Evolutionary conservation across 768 basidiomycete genomes (phyloP), one percentile per base, ranked within the genome.

Genomic region (Pulveroboletus sp.): DNA sequence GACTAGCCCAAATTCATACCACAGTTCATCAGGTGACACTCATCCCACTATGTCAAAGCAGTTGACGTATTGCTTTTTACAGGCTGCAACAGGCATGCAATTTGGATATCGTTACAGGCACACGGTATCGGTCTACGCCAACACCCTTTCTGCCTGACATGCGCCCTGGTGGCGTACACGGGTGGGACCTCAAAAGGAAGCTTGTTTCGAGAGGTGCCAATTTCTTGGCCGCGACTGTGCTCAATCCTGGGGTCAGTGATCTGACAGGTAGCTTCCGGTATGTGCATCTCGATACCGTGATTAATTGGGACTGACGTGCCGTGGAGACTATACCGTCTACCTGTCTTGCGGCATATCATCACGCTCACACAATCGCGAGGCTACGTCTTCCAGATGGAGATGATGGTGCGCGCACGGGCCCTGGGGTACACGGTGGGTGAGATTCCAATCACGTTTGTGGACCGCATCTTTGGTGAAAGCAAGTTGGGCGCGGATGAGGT

Each of bases 371-470:
- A 85, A 53, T 92, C 91, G 3, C 88, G 89, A 56, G 93, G 93
- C 8, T 95, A 94, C 59, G 93, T 95, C 28, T 94, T 95, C 74
- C 93, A 95, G 75, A 95, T 95, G 93, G 93, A 95, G 66, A 95
- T 94, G 86, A 94, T 94, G 80, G 93, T 92, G 17, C 81, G 93
- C 1, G 93, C 93, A 5, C 78, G 84, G 18, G 81, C 87, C 2
- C 70, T 90, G 48, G 91, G 89, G 6, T 94, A 92, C 69, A 81
- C 78, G 5, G 83, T 95, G 0, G 93, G 91, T 5, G 93, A 95
- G 67, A 80, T 95, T 24, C 93, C 93, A 1, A 95, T 95, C 55
- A 95, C 92, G 3, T 95, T 95, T 60, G 93, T 94, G 39, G 93
- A 95, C 70, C 80, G 93, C 33, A 85, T 95, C 62, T 94, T 87